Evolutionary conservation across 768 basidiomycete genomes (phyloP).

Genomic region (Suillus hirtellus): DNA sequence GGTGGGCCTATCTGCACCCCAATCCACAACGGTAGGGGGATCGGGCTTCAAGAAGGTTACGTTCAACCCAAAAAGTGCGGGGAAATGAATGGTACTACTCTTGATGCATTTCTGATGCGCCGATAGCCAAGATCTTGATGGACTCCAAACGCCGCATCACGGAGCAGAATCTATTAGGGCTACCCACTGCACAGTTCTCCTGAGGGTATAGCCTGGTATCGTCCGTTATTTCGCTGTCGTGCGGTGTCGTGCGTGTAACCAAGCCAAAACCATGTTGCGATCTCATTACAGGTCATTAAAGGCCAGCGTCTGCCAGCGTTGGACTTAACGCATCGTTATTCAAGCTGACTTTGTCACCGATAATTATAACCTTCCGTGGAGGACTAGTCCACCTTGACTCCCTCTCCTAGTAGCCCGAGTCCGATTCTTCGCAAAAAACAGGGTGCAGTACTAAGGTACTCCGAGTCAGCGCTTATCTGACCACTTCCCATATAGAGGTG

Average conservation of each 20-base stretch:
- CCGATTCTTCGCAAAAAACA: slow-evolving; percentile 2
- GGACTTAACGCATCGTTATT: neutral
- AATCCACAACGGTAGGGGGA: neutral
- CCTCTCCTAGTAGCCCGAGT: neutral
- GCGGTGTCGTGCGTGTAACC: neutral
- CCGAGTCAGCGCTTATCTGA: neutral
- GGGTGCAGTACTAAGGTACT: neutral
- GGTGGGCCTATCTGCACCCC: neutral
- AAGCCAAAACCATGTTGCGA: neutral
- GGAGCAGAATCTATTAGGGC: neutral
- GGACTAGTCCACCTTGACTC: slow-evolving; percentile 1
- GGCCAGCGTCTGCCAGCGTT: slow-evolving; percentile 2
- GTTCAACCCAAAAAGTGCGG: slow-evolving; percentile 3
- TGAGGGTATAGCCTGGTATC: slow-evolving; percentile 2
- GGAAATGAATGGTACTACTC: neutral
- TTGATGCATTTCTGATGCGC: slow-evolving; percentile 3
- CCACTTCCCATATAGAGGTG: neutral
- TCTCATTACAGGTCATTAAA: neutral
- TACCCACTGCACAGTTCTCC: neutral
- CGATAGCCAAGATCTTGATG: neutral
- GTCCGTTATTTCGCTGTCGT: neutral
- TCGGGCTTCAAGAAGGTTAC: neutral
- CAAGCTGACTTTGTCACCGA: neutral
- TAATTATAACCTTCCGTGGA: neutral
- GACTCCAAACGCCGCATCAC: neutral